Percentiles rank a stretch among this genome's conserved stretches.
Conservation (phyloP, 2,329 filamentous ascomycete species). For the Cladosporium sp. region DNA sequence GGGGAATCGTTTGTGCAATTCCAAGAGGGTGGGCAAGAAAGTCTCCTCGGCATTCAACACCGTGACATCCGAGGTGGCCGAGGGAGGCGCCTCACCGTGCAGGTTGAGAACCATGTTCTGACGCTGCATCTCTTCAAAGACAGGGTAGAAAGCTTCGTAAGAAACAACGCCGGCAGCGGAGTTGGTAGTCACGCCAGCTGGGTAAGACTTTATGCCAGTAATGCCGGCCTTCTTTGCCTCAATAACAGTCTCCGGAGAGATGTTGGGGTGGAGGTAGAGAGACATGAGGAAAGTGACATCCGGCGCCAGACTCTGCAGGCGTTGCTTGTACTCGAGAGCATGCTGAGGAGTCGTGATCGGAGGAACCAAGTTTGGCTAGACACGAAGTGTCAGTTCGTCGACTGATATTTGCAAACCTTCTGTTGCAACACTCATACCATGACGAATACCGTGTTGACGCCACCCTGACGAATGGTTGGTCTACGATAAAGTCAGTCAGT, state of each 20-base stretch:
- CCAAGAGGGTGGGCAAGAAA: constrained; percentile 78
- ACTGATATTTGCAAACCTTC: not conserved
- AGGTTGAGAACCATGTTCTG: constrained; percentile 83
- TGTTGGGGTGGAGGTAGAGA: constrained; percentile 51
- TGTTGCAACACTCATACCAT: constrained; percentile 44
- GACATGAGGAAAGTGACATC: constrained; percentile 54
- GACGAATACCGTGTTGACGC: constrained; percentile 55
- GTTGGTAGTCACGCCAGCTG: constrained; percentile 58
- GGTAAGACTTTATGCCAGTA: constrained; percentile 70
- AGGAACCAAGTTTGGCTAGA: constrained; percentile 52
- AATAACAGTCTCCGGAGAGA: constrained; percentile 58
- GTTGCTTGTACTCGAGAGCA: constrained; percentile 48
- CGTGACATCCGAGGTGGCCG: constrained; percentile 42
- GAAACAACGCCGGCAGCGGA: constrained; percentile 67
- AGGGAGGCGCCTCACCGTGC: constrained; percentile 80
- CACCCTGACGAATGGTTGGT: constrained; percentile 52
- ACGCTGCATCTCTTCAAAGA: constrained; percentile 87
- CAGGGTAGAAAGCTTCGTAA: constrained; percentile 70
- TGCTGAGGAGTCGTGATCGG: constrained; percentile 51
- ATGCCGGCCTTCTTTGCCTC: constrained; percentile 73
- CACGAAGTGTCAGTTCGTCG: not conserved
- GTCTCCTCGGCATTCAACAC: constrained; percentile 67
- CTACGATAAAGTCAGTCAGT: constrained; percentile 28
- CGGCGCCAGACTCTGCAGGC: constrained; percentile 47
- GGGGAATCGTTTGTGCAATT: constrained; percentile 74